These are phyloP conservation scores for Globisporangium middletonii DNA, from an alignment of 352 stramenopile genomes.

Conservation along the genomic window DNA sequence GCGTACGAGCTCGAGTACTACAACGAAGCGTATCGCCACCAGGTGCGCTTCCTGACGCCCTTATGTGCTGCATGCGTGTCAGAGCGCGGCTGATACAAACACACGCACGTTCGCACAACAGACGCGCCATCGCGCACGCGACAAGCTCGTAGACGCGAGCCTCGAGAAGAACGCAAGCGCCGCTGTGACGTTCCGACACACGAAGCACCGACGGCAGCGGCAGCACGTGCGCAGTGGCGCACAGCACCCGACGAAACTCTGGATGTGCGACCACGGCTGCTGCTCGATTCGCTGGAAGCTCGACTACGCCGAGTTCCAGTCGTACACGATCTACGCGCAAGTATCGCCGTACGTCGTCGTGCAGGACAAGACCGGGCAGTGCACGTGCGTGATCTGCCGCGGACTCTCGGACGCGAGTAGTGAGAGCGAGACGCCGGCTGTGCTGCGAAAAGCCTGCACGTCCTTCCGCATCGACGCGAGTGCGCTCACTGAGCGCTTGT, in stretches of 20 bases:
- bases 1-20: constrained; percentile 58
- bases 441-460: constrained; percentile 7
- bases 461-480: constrained; percentile 4
- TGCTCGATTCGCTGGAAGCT: constrained; percentile 73
- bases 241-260: constrained; percentile 29
- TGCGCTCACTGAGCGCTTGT: background rate
- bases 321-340: constrained; percentile 56
- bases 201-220: constrained; percentile 8
- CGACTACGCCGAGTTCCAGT: constrained; percentile 69
- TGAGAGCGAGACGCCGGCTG: background rate
- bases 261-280: constrained; percentile 56
- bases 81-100: background rate
- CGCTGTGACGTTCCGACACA: background rate
- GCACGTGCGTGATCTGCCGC: constrained; percentile 56
- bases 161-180: constrained; percentile 1
- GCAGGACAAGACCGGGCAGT: constrained; percentile 44
- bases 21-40: constrained; percentile 40
- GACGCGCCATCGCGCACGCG: constrained; percentile 13
- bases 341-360: constrained; percentile 62
- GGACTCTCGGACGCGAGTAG: constrained; percentile 22
- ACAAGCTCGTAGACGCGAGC: constrained; percentile 10
- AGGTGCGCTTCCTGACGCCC: constrained; percentile 15
- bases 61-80: background rate
- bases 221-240: background rate
- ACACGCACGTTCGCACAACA: constrained; percentile 1